Conservation (phyloP, 2,329 filamentous ascomycete genomes). For the Calonectria pteridis region DNA sequence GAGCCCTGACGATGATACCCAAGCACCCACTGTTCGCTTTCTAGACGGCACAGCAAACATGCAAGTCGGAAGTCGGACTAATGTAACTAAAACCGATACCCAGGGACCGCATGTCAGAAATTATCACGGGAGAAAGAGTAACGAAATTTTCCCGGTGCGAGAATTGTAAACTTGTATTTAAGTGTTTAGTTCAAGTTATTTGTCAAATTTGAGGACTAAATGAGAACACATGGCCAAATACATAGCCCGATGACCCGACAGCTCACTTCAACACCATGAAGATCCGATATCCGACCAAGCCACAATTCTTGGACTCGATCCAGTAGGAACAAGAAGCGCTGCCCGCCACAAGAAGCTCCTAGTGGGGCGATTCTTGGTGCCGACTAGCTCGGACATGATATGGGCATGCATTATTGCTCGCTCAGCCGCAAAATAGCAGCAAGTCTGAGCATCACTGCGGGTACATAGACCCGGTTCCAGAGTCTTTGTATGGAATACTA, state of each 20-base stretch:
- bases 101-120: background rate
- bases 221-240: background rate
- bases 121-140: background rate
- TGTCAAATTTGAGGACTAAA: background rate
- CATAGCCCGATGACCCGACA: background rate
- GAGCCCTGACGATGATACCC: background rate
- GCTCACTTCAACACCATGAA: background rate
- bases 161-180: background rate
- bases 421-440: background rate
- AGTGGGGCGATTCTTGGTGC: background rate
- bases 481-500: background rate
- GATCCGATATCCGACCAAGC: background rate
- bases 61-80: background rate
- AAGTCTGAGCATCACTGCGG: background rate
- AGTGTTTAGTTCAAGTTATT: background rate
- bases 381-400: background rate
- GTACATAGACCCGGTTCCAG: background rate
- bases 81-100: background rate
- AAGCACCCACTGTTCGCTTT: background rate
- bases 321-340: background rate
- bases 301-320: background rate
- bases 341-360: background rate
- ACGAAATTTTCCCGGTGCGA: background rate
- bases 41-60: background rate
- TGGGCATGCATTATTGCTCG: background rate